Evolutionary conservation across 805 yeast species (phyloP).

Genomic region (Wickerhamomyces bisporus): DNA sequence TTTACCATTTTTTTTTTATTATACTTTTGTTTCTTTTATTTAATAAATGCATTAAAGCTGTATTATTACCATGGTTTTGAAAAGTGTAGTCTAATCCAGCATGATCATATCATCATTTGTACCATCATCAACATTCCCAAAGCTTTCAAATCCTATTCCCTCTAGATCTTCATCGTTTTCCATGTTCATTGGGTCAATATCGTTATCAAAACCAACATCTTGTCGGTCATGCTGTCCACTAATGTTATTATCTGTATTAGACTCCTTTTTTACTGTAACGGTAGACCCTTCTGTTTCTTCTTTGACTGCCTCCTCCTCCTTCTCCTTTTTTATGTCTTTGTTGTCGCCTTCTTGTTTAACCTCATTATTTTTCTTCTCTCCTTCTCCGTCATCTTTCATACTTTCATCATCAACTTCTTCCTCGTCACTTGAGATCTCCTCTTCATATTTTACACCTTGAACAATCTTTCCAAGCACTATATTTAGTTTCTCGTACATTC

Average conservation of each 20-base stretch:
- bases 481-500: conserved; percentile 5
- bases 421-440: conserved; percentile 8
- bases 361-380: background rate
- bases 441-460: conserved; percentile 5
- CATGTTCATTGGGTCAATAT: background rate
- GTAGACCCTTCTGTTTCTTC: background rate
- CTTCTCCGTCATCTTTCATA: conserved; percentile 2
- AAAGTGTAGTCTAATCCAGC: too few species aligned
- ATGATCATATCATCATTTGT: conserved; percentile 9
- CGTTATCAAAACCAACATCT: conserved; percentile 5
- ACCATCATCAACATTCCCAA: conserved; percentile 6
- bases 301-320: background rate
- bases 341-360: background rate
- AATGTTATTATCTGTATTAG: background rate
- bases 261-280: background rate
- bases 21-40: too few species aligned
- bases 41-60: too few species aligned
- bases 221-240: background rate
- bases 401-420: conserved; percentile 7
- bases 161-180: conserved; percentile 9
- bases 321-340: background rate
- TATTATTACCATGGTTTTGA: too few species aligned
- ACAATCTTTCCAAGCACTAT: conserved; percentile 5
- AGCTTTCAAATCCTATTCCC: conserved; percentile 11
- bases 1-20: too few species aligned